Evolutionary conservation across 106 monocot species (phyloP).

Genomic region (Triglochin maritima): DNA sequence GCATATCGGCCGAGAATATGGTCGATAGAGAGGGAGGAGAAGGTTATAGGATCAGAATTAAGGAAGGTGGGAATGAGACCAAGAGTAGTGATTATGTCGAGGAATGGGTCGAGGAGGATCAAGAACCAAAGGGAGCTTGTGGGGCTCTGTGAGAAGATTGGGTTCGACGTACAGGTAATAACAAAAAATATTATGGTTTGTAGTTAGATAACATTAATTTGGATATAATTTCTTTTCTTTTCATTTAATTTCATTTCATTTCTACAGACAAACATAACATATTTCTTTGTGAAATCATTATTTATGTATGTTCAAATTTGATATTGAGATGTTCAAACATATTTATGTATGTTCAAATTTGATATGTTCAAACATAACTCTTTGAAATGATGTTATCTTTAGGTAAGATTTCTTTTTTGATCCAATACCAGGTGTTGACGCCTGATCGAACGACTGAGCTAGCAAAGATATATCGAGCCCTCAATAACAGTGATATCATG

Average conservation of each 20-base stretch:
- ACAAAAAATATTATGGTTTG: not conserved
- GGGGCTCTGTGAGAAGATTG: conserved; percentile 23
- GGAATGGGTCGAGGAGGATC: conserved; percentile 46
- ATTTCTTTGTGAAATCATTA: not conserved
- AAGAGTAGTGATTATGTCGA: conserved; percentile 38
- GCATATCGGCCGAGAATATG: conserved; percentile 18
- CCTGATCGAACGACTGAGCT: conserved; percentile 42
- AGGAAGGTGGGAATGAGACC: conserved; percentile 21
- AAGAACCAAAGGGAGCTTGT: conserved; percentile 50
- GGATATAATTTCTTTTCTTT: not conserved
- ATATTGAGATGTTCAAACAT: not conserved
- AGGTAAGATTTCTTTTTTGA: not conserved
- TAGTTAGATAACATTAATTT: not conserved
- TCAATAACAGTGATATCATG: conserved; percentile 44
- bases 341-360: too few relatives aligned
- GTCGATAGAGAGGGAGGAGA: not conserved
- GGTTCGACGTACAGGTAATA: conserved; percentile 33
- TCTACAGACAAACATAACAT: not conserved
- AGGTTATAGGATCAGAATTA: not conserved
- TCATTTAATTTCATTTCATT: too few relatives aligned
- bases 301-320: not conserved
- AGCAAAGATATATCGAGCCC: conserved; percentile 32
- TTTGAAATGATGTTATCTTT: too few relatives aligned
- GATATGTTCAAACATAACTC: too few relatives aligned
- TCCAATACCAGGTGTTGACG: conserved; percentile 11